Evolutionary conservation across 768 basidiomycete genomes (phyloP).

Genomic region (Peribolospora kevripleyi): DNA sequence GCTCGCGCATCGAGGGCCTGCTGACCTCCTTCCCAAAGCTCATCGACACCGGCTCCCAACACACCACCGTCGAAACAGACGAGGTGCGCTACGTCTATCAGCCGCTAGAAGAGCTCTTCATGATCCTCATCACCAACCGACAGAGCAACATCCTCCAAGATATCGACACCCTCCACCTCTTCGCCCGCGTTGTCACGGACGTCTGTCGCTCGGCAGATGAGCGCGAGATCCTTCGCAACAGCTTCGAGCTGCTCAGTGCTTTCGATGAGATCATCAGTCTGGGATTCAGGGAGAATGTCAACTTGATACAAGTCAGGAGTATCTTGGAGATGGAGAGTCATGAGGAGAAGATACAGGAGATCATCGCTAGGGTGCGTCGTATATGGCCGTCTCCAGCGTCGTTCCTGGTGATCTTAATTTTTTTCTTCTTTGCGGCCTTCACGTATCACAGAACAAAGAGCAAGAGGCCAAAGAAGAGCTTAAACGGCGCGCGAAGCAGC

Average conservation of each 20-base stretch:
- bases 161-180: conserved; percentile 83
- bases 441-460: conserved; percentile 58
- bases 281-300: conserved; percentile 33
- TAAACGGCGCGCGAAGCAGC: conserved; percentile 86
- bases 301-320: conserved; percentile 24
- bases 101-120: conserved; percentile 54
- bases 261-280: conserved; percentile 91
- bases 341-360: conserved; percentile 63
- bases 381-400: not conserved
- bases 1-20: conserved; percentile 78
- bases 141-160: conserved; percentile 97
- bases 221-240: conserved; percentile 64
- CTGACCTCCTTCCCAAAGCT: conserved; percentile 93
- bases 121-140: conserved; percentile 92
- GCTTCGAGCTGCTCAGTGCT: conserved; percentile 78
- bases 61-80: conserved; percentile 11
- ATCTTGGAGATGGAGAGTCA: conserved; percentile 28
- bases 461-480: conserved; percentile 98
- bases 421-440: not conserved
- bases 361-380: conserved; percentile 60
- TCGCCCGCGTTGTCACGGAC: conserved; percentile 80
- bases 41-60: conserved; percentile 70
- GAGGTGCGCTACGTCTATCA: conserved; percentile 15
- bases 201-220: conserved; percentile 67
- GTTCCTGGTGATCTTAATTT: not conserved